Conservation (phyloP, 2,329 filamentous ascomycete species). For the Cladosporium sp. region DNA sequence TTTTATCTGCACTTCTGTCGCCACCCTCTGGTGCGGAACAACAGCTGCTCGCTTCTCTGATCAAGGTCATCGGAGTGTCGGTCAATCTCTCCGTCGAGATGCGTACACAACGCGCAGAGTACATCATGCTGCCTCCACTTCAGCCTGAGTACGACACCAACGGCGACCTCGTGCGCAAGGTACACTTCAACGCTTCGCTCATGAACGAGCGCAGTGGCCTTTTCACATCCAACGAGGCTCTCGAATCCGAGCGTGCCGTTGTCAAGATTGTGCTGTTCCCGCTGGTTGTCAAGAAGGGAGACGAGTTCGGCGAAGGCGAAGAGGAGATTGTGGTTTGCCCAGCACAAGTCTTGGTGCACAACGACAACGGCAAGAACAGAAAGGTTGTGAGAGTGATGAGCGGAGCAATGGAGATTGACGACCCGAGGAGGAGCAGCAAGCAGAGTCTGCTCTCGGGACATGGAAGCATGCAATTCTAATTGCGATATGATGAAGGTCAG, state of each 20-base stretch:
- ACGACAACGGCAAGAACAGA: conserved; percentile 35
- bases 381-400: conserved; percentile 48
- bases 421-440: conserved; percentile 24
- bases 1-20: conserved; percentile 77
- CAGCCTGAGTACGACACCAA: conserved; percentile 93
- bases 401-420: conserved; percentile 46
- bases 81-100: conserved; percentile 93
- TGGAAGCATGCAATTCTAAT: conserved; percentile 21
- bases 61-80: conserved; percentile 81
- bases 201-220: conserved; percentile 90
- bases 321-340: conserved; percentile 95
- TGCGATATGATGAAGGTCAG: neutral
- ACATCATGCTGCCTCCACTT: conserved; percentile 95
- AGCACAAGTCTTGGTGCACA: conserved; percentile 77
- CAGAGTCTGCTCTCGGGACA: conserved; percentile 30
- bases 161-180: conserved; percentile 81
- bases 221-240: conserved; percentile 68
- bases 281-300: conserved; percentile 91
- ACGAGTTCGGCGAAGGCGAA: conserved; percentile 80
- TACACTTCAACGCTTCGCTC: conserved; percentile 85
- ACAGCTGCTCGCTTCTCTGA: conserved; percentile 78
- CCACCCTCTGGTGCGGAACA: conserved; percentile 76
- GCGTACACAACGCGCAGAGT: conserved; percentile 94
- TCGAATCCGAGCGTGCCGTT: conserved; percentile 70
- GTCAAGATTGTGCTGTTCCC: conserved; percentile 95